Conservation (phyloP, 331 rosid species). For the Quercus lobata region DNA sequence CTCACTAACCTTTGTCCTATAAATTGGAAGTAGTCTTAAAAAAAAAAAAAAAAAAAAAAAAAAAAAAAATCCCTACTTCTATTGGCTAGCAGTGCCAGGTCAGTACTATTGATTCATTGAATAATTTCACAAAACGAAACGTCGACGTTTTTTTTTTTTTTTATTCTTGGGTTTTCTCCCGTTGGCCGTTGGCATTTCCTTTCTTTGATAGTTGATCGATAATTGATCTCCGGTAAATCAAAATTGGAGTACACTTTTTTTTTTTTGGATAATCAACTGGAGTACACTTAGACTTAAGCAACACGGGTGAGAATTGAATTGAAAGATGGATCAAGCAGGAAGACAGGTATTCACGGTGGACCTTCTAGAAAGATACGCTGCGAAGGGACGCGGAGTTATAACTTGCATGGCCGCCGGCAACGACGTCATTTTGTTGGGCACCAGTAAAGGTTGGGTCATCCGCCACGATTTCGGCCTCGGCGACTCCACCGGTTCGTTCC, state of each 20-base stretch:
- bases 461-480: slow-evolving; percentile 95
- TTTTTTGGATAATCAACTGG: too few species aligned
- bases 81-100: too few species aligned
- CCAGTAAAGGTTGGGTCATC: slow-evolving; percentile 96
- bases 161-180: too few species aligned
- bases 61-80: too few species aligned
- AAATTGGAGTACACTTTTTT: too few species aligned
- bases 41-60: too few species aligned
- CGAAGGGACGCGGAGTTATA: slow-evolving; percentile 86
- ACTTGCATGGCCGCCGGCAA: slow-evolving; percentile 94
- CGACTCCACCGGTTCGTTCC: slow-evolving; percentile 59
- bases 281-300: too few species aligned
- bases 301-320: not conserved
- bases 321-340: slow-evolving; percentile 60
- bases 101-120: too few species aligned
- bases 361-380: slow-evolving; percentile 86
- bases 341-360: slow-evolving; percentile 91
- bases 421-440: slow-evolving; percentile 84
- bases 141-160: too few species aligned
- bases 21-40: rapidly evolving
- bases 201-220: too few species aligned
- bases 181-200: too few species aligned
- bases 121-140: too few species aligned
- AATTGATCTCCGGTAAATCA: not conserved
- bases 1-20: rapidly evolving